Percentiles rank a stretch among this genome's conserved stretches.
Evolutionary conservation across 441 rosid genomes (phyloP).

Genomic region (Iberis amara): DNA sequence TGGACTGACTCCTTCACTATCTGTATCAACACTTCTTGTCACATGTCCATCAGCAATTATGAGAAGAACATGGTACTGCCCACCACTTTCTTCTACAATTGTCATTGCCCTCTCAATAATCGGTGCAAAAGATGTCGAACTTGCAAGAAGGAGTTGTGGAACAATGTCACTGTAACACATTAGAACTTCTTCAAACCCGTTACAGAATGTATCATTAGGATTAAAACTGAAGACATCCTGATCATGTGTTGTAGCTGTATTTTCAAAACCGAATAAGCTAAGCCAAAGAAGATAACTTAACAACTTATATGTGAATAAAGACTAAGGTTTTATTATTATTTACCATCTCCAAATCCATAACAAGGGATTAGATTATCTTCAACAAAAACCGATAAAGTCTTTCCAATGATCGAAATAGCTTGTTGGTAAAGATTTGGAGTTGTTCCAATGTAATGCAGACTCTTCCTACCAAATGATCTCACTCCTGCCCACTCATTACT

Average conservation of each 20-base stretch:
- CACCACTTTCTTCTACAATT: constrained; percentile 86
- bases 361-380: constrained; percentile 82
- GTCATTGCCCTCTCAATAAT: constrained; percentile 79
- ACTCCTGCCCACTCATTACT: constrained; percentile 93
- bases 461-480: constrained; percentile 55
- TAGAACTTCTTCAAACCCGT: constrained; percentile 69
- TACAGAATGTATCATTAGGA: constrained; percentile 47
- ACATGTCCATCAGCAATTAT: constrained; percentile 99
- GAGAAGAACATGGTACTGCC: constrained; percentile 88
- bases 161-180: constrained; percentile 50
- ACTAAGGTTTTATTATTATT: neutral
- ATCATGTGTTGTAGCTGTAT: constrained; percentile 66
- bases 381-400: constrained; percentile 64
- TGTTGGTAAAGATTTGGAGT: constrained; percentile 72
- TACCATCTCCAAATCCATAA: constrained; percentile 84
- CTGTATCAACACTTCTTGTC: constrained; percentile 83
- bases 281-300: constrained; percentile 4
- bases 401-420: constrained; percentile 77
- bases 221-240: constrained; percentile 70
- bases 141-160: constrained; percentile 62
- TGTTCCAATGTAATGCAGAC: constrained; percentile 59
- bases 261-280: constrained; percentile 6
- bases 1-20: constrained; percentile 60
- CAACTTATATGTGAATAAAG: neutral
- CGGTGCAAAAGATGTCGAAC: constrained; percentile 96